Base-by-base conservation (phyloP, 352 stramenopile genomes). In the Plasmopara muralis region DNA sequence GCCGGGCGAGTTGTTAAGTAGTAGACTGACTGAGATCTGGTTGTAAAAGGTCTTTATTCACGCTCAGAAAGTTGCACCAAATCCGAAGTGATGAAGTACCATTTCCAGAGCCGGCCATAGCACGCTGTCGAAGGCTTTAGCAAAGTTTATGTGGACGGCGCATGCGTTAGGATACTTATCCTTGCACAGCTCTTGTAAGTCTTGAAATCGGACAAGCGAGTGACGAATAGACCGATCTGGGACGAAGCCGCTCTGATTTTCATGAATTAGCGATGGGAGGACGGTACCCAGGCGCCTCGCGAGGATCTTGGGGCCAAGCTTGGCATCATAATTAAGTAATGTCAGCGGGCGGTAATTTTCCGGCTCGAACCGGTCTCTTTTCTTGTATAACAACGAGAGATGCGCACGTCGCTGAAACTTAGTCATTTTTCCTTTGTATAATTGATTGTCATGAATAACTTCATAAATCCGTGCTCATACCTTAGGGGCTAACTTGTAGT, bases 311-410 rank as follows among this genome's bases (percentile, higher is more conserved):
- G 40, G 38, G 2, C 39, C 45, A 35, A 30, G 37, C 15, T 57
- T 57, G 4, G 49, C 56, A 12, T 58, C 56, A 16, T 58, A 16
- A 13, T 63, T 54, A 1, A 55, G 43, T 2, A 62, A 38, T 5
- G 55, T 62, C 12, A 62, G 9, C 5, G 47, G 55, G 2, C 55
- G n/a, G 12, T 54, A 62, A 10, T 57, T 63, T 50, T 47, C 5
- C 10, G 18, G 42, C 20, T 35, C 6, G 2, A 2, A 18, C 35
- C 42, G 6, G n/a, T n/a, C n/a, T n/a, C 25, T 20, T 14, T 9
- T 20, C 20, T 47, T 47, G 44, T 58, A 55, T 3, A 63, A 13
- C 12, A 63, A 28, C 14, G 43, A 58, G 10, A 58, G 5, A 16
- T 55, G 49, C 1, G 43, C 44, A 3, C 55, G n/a, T 13, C 49